Conservation (phyloP, 345 rosid species). For the Citrus maxima region DNA sequence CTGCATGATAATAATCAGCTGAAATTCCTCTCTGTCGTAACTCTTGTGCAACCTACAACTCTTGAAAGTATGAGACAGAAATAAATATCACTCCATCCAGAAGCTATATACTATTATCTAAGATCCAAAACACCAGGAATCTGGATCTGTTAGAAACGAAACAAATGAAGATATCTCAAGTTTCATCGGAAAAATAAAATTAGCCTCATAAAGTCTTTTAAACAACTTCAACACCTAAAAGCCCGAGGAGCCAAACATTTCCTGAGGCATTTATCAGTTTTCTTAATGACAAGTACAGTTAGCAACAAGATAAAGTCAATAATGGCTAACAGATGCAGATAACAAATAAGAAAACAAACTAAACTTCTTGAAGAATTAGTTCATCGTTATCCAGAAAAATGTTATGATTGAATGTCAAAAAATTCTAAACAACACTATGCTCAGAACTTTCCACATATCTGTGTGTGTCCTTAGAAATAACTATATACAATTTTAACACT, state of each 20-base stretch:
- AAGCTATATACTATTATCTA: neutral
- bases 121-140: neutral
- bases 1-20: slow-evolving; percentile 90
- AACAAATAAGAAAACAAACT: neutral
- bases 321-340: neutral
- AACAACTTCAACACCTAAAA: neutral
- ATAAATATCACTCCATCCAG: neutral
- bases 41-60: slow-evolving; percentile 76
- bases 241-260: neutral
- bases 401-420: neutral
- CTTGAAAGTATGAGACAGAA: slow-evolving; percentile 17
- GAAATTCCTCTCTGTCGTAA: slow-evolving; percentile 70
- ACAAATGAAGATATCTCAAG: neutral
- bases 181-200: neutral
- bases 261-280: neutral
- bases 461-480: neutral
- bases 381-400: neutral
- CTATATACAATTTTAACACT: neutral
- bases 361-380: neutral
- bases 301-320: neutral
- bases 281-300: neutral
- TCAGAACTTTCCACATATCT: neutral
- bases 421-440: neutral
- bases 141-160: neutral
- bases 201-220: neutral